phyloP scores from a whole-genome alignment of 2,329 filamentous ascomycete genomes.

The Leptographium wingfieldii region DNA sequence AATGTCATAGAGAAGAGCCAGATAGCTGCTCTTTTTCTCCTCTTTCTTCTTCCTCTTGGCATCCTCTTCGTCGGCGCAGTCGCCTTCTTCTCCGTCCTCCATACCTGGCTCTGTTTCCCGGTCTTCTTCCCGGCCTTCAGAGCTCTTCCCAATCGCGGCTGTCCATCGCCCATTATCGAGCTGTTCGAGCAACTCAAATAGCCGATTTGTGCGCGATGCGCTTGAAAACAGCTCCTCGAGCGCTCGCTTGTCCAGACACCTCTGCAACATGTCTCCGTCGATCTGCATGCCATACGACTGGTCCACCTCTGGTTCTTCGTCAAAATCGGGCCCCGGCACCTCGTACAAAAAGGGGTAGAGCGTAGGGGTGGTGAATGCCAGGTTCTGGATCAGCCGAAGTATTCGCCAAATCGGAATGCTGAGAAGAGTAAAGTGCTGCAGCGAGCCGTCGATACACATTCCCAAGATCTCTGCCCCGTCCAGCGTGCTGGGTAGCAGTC shows the following conservation, averaged over 20 bases:
- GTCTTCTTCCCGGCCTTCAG: too few species aligned
- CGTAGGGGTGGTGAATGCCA: constrained; percentile 37
- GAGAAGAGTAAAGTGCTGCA: constrained; percentile 59
- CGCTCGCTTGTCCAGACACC: constrained; percentile 34
- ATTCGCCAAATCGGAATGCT: constrained; percentile 50
- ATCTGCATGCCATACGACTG: constrained; percentile 45
- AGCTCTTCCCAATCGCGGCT: background rate
- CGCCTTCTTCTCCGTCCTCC: constrained; percentile 12
- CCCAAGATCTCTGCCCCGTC: constrained; percentile 47
- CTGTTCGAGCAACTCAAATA: constrained; percentile 35
- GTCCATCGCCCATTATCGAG: constrained; percentile 35
- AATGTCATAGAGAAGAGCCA: constrained; percentile 39
- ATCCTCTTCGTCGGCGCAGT: constrained; percentile 15
- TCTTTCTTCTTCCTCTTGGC: constrained; percentile 11
- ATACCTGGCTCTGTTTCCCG: constrained; percentile 12
- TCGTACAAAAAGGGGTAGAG: constrained; percentile 37
- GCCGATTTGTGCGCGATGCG: constrained; percentile 23
- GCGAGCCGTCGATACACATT: constrained; percentile 53
- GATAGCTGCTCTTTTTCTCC: constrained; percentile 22
- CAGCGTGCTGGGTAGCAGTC: constrained; percentile 27
- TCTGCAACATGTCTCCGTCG: constrained; percentile 51
- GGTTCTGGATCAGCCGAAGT: constrained; percentile 59
- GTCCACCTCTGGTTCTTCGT: constrained; percentile 23
- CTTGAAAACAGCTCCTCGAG: constrained; percentile 30
- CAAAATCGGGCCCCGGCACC: constrained; percentile 10